Conservation (phyloP, 192 early-diverging fungal genomes). For the Rhizophagus clarus region DNA sequence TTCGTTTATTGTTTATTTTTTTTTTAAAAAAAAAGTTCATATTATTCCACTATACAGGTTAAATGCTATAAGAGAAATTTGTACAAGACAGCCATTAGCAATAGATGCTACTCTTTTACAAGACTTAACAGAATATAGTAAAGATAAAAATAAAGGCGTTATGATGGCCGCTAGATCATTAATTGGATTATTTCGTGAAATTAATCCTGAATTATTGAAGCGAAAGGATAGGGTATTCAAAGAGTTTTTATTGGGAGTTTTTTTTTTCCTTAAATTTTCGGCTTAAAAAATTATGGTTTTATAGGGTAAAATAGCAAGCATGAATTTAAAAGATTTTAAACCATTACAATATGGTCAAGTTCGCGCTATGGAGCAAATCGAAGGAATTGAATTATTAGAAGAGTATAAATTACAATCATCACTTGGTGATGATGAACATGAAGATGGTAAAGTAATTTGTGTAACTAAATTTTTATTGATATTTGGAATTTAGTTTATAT, state of each 20-base stretch:
- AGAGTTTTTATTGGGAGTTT: neutral
- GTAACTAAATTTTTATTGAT: neutral
- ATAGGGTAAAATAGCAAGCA: conserved; percentile 77
- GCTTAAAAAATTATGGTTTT: neutral
- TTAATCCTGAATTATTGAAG: conserved; percentile 92
- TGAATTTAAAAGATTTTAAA: conserved; percentile 67
- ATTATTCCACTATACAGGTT: conserved; percentile 22
- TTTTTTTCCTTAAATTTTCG: neutral
- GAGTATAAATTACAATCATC: conserved; percentile 50
- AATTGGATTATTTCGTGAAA: conserved; percentile 89
- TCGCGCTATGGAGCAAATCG: conserved; percentile 66
- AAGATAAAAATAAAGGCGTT: conserved; percentile 91
- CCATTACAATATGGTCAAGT: conserved; percentile 74
- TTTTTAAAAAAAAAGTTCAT: neutral
- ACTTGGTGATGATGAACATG: conserved; percentile 39
- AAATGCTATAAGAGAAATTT: conserved; percentile 88
- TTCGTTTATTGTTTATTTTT: neutral
- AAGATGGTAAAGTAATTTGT: neutral
- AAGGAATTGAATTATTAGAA: conserved; percentile 79
- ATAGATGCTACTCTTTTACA: conserved; percentile 84
- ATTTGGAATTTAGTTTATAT: neutral
- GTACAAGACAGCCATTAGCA: conserved; percentile 85
- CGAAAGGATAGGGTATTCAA: conserved; percentile 82
- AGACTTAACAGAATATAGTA: conserved; percentile 89
- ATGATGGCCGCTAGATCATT: conserved; percentile 91